Base-by-base conservation (phyloP, 306 rosid species). In the cucumber (Cucumis sativus) region DNA sequence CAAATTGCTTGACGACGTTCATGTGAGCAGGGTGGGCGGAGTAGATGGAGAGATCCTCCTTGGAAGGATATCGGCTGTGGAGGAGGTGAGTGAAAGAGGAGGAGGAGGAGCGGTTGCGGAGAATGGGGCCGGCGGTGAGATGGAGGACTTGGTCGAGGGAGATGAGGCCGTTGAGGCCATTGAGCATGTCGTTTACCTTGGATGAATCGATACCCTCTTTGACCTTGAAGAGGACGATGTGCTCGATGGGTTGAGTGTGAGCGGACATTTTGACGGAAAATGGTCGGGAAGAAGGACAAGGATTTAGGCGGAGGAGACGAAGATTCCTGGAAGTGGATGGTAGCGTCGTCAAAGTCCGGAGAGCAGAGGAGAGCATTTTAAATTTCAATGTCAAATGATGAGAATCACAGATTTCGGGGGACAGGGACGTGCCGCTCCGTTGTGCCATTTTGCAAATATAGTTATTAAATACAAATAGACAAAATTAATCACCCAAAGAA, bases 151-250 rank as follows among this genome's bases (percentile, higher is more conserved):
- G 83, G 63, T 84, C 86, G 49, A 95, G 89, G 0, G 97, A 88
- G 60, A 40, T 17, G 1, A 95, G 90, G 71, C 87, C 84, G 30
- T 75, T 61, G 68, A 92, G 89, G 1, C 82, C 88, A 72, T 58
- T 81, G 54, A 90, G 65, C 97, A 92, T 89, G 47, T 86, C 66
- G 55, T 74, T 77, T 39, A 94, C 78, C 82, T 86, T 89, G 17
- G 98, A 80, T 0, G 88, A 83, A 39, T 92, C 95, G 9, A 93
- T 82, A 65, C 80, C 82, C n/a, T 84, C 88, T 64, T 85, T 94
- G 79, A 94, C 91, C 85, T 92, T 95, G 89, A 95, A 89, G 77
- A 95, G 88, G 11, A 95, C 98, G 41, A 89, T 75, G 85, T 89
- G 98, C 62, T 94, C 98, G 17, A 92, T 64, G 56, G 89, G 18